These are phyloP conservation scores for Leucoagaricus sp. DNA, from an alignment of 1,284 basidiomycete species.

Conservation along the genomic window DNA sequence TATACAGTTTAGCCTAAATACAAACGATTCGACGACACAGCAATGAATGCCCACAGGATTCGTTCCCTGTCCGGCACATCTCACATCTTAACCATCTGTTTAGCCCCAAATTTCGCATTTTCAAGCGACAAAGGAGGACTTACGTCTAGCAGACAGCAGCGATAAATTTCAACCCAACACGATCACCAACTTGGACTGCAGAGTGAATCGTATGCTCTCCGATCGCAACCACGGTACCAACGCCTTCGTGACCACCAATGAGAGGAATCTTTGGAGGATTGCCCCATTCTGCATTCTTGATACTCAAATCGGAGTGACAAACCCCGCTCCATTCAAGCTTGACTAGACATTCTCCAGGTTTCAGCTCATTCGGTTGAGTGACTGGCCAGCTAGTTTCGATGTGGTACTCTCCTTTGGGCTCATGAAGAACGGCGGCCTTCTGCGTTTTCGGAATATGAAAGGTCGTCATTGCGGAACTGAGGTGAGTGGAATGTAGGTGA, in stretches of 20 bases:
- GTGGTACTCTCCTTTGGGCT: conserved; percentile 33
- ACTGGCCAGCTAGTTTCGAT: conserved; percentile 48
- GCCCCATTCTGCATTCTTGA: conserved; percentile 57
- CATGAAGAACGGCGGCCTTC: conserved; percentile 47
- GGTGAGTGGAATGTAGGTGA: too few relatives aligned
- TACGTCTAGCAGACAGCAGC: conserved; percentile 58
- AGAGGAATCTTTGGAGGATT: conserved; percentile 51
- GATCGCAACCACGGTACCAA: conserved; percentile 64
- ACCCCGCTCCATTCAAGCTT: conserved; percentile 65
- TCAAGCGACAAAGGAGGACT: conserved; percentile 3
- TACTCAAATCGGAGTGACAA: conserved; percentile 70
- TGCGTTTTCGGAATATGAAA: conserved; percentile 45
- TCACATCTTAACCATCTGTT: conserved; percentile 44
- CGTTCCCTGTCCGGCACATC: conserved; percentile 58
- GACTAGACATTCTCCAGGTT: conserved; percentile 67
- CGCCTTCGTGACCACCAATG: conserved; percentile 73
- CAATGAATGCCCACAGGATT: conserved; percentile 41
- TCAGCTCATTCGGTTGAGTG: conserved; percentile 55
- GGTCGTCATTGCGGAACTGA: background rate
- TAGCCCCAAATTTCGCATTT: background rate
- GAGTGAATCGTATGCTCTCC: conserved; percentile 51
- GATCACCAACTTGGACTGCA: conserved; percentile 57
- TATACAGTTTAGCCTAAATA: conserved; percentile 16
- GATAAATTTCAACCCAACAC: conserved; percentile 78
- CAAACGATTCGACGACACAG: background rate